Evolutionary conservation across 1,284 basidiomycete species (phyloP).

Genomic region (Tausonia pullulans): DNA sequence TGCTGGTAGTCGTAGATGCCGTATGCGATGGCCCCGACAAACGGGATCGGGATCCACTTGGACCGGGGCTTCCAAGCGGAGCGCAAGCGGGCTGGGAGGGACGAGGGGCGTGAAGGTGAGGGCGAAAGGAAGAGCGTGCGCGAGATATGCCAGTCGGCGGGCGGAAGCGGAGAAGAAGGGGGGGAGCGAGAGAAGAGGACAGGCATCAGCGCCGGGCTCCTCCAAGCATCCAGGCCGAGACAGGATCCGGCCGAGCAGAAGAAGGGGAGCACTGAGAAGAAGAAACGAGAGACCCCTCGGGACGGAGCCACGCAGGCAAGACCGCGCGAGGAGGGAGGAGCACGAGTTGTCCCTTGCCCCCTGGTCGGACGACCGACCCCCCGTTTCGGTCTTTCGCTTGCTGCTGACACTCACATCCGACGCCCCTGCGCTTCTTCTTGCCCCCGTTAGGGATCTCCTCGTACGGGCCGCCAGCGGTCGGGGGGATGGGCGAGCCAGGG

Average conservation of each 20-base stretch:
- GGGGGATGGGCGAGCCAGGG: background rate
- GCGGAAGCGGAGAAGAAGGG: background rate
- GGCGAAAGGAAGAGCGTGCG: background rate
- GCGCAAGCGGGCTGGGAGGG: slow-evolving; percentile 38
- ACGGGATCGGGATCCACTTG: slow-evolving; percentile 90
- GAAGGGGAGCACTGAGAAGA: background rate
- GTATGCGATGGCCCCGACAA: slow-evolving; percentile 79
- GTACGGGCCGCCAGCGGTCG: background rate
- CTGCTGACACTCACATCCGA: slow-evolving; percentile 8
- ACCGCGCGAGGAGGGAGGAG: background rate
- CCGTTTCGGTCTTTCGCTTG: no score
- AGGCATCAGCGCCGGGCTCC: no score
- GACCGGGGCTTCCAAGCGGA: slow-evolving; percentile 78
- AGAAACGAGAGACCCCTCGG: background rate
- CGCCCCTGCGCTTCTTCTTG: slow-evolving; percentile 13
- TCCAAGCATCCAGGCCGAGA: background rate
- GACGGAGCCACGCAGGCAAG: background rate
- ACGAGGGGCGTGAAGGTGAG: background rate
- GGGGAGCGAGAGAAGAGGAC: background rate
- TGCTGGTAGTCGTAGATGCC: slow-evolving; percentile 67
- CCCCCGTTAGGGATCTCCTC: background rate
- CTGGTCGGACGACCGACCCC: no score
- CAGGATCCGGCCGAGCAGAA: background rate
- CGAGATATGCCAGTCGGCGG: background rate
- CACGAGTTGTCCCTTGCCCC: background rate